Evolutionary conservation across 306 rosid genomes (phyloP), one percentile per base, ranked within the genome.

Genomic region (Vigna reflexopilosa): DNA sequence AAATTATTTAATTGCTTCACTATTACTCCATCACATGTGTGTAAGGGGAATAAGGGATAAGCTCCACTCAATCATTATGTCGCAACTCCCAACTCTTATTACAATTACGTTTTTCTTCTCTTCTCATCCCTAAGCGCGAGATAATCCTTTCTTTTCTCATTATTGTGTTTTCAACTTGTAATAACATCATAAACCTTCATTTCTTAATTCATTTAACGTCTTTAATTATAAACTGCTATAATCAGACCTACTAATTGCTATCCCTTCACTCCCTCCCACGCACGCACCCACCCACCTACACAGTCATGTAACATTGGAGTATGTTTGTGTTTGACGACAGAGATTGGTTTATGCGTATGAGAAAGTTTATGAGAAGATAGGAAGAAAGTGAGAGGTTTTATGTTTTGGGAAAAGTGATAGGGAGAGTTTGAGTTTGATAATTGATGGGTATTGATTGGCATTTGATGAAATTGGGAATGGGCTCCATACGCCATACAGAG

Each of bases 41-140:
- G 55, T 65, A 54, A 67, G 45, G 26, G 62, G 64, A 15, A 77
- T 66, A 65, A n/a, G 28, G 42, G 65, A 75, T 74, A 74, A 79
- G 78, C 64, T 66, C 79, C 83, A 56, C 15, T 16, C 9, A 93
- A 93, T 40, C 88, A 93, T 77, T 88, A 77, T 82, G 85, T 82
- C 85, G 24, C 76, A 14, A 15, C 51, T 64, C 19, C 6, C 15
- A 64, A 72, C 20, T 68, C 51, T 30, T 4, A 64, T 64, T 73
- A 26, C 11, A 42, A 28, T 40, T 26, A 19, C 63, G 62, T 22
- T 62, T 72, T 51, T 62, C 56, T 50, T 15, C 75, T 38, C 45
- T 7, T 40, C 5, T 36, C 62, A 56, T 59, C 17, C 24, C 32
- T 30, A 30, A 5, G 32, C 32, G 32, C 32, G 2, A 24, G 2